Base-by-base conservation (phyloP, 2,329 filamentous ascomycete species). In the Apiospora malaysiana region DNA sequence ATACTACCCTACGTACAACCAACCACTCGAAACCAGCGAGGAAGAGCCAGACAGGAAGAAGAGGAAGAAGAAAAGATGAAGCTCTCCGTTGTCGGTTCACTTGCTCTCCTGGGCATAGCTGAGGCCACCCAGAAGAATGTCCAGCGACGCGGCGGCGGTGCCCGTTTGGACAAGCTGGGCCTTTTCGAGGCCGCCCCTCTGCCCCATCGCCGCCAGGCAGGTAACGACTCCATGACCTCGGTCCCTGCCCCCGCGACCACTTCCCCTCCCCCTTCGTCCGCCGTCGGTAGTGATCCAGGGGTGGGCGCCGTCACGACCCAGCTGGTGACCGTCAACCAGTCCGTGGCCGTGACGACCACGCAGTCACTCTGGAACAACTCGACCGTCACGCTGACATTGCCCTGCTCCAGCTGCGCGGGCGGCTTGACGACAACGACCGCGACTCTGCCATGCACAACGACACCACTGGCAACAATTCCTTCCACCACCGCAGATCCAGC, bases 41-140 rank as follows among this genome's bases (percentile, higher is more conserved):
- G 42, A 45, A 14, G 42, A 45, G 42, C 16, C 42, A 45, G 42
- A 45, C 42, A 5, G 7, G 21, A 59, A 9, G 16, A 59, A 27
- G 27, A 18, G n/a, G 27, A 32, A 23, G 3, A 37, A 7, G 5
- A 9, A 37, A 69, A 37, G 32, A 69, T 69, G 68, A 69, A 69
- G 51, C n/a, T 49, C 49, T 65, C 21, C 25, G 27, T 37, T 10
- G 40, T 69, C 42, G 32, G 42, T 37, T 8, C 27, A 12, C 10
- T 45, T 25, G 63, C 69, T 23, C 69, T 70, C 8, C 25, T n/a
- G 25, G 47, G 45, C 47, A 40, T 46, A 46, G 46, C 65, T 47
- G 43, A 37, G 23, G 69, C 69, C 27, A 27, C 42, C 12, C 32
- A 10, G 23, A 43, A 7, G 23, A 9, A 32, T 43, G 5, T 32